Evolutionary conservation across 495 filamentous ascomycete genomes (phyloP), one percentile per base, ranked within the genome.

Genomic region (Penicillium crystallinum): DNA sequence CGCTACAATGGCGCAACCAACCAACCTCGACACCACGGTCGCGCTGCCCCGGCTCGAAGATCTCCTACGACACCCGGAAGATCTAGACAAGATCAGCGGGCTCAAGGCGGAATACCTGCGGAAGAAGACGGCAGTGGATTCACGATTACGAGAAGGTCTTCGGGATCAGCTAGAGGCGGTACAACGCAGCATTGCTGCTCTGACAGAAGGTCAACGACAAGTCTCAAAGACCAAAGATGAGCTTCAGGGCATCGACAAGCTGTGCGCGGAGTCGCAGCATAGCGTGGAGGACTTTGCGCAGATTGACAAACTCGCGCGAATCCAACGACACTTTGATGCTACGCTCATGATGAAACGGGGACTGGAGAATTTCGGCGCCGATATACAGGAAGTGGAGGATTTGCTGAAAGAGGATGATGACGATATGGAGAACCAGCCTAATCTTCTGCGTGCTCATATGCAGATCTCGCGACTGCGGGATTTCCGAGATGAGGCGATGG

Each of bases 211-310:
- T 43, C 90, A 96, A 68, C 83, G 89, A 57, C 88, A 86, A 42
- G 84, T 97, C 11, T 83, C 87, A 54, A 81, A 84, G 55, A 96
- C 96, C 61, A 92, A 92, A 69, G 95, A 97, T 61, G 93, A 97
- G 75, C 91, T 99, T 78, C 87, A 91, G 76, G 93, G 93, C 71
- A 97, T 99, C 67, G 95, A 97, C 71, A 92, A 91, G 76, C 80
- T 99, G 44, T 97, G 93, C 72, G 88, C 89, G 53, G 95, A 97
- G 67, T 88, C 90, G 43, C 92, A 97, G 73, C 85, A 87, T 61
- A 96, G 96, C 81, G 96, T 97, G 51, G 82, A 85, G 52, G 93
- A 97, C 73, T 99, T 99, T 65, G 89, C 95, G 31, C 89, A 93
- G 62, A 96, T 99, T 70, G 96, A 97, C 67, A 75, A 89, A 56